These are phyloP conservation scores for Fusarium ambrosium DNA, from an alignment of 2,329 filamentous ascomycete genomes.

Conservation along the genomic window DNA sequence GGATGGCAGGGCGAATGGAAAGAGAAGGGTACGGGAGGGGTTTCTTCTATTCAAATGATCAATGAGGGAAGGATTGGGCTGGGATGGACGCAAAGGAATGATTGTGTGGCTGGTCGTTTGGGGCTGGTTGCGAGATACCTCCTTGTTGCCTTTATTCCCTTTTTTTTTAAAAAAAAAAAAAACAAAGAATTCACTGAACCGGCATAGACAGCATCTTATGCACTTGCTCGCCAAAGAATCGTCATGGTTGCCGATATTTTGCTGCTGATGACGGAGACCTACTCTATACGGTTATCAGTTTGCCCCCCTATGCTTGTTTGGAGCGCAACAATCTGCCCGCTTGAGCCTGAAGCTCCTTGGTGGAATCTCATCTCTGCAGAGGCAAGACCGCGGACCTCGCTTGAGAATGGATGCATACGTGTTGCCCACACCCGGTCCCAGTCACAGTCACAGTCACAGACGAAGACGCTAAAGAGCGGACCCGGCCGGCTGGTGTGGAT, in stretches of 20 bases:
- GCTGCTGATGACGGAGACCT: not conserved
- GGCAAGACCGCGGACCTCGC: slow-evolving; percentile 1
- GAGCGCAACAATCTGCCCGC: not conserved
- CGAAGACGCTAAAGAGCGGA: slow-evolving; percentile 8
- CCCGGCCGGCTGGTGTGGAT: slow-evolving; percentile 10
- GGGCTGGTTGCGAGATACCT: slow-evolving; percentile 39
- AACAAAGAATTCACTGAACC: slow-evolving; percentile 16
- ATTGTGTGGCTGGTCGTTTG: slow-evolving; percentile 27
- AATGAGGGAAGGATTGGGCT: not conserved
- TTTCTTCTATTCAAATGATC: slow-evolving; percentile 25
- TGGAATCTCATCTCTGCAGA: not conserved
- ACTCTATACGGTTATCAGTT: not conserved
- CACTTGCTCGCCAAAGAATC: not conserved
- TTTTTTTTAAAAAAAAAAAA: no score
- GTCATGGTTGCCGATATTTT: slow-evolving; percentile 1
- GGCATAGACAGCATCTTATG: slow-evolving; percentile 30
- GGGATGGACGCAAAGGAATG: slow-evolving; percentile 6
- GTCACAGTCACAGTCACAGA: not conserved
- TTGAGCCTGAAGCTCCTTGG: not conserved
- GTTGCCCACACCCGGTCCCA: not conserved
- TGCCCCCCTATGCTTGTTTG: not conserved
- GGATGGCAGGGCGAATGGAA: not conserved
- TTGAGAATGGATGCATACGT: not conserved
- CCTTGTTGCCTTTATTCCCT: slow-evolving; percentile 25
- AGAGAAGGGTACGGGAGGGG: slow-evolving; percentile 6